phyloP scores from a whole-genome alignment of 805 yeast species.

The Komagataella pseudopastoris region DNA sequence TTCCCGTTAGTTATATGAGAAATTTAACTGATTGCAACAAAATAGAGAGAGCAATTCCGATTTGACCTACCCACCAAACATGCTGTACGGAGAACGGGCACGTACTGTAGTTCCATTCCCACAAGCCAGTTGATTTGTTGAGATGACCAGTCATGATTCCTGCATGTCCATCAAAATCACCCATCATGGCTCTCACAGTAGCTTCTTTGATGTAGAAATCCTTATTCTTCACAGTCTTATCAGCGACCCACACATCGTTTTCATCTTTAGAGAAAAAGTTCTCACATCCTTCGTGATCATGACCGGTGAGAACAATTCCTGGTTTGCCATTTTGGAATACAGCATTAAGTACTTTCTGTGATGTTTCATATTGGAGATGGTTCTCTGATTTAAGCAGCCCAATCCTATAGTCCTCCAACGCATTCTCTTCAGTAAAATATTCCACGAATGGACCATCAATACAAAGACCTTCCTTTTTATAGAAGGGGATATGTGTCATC shows the following conservation, averaged over 20 bases:
- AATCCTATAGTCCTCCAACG: constrained; percentile 51
- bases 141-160: constrained; percentile 75
- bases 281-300: constrained; percentile 92
- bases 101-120: constrained; percentile 58
- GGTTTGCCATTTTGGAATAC: constrained; percentile 53
- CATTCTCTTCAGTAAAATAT: constrained; percentile 40
- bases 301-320: constrained; percentile 85
- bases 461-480: constrained; percentile 72
- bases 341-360: constrained; percentile 57
- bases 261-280: constrained; percentile 39
- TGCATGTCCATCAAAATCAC: constrained; percentile 82
- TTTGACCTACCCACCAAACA: constrained; percentile 88
- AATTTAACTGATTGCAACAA: constrained; percentile 19
- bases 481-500: constrained; percentile 82
- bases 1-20: not conserved
- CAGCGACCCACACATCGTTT: constrained; percentile 44
- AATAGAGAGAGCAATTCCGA: constrained; percentile 27
- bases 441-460: constrained; percentile 70
- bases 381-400: constrained; percentile 75
- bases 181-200: constrained; percentile 92
- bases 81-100: constrained; percentile 86
- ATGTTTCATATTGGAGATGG: constrained; percentile 55
- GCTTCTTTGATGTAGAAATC: constrained; percentile 48
- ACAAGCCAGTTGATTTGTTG: constrained; percentile 22
- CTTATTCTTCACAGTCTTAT: constrained; percentile 21